Percentiles rank a stretch among this genome's conserved stretches.
These are phyloP conservation scores for Cystobasidiaceae sp. DNA, from an alignment of 1,284 basidiomycete genomes.

Conservation along the genomic window DNA sequence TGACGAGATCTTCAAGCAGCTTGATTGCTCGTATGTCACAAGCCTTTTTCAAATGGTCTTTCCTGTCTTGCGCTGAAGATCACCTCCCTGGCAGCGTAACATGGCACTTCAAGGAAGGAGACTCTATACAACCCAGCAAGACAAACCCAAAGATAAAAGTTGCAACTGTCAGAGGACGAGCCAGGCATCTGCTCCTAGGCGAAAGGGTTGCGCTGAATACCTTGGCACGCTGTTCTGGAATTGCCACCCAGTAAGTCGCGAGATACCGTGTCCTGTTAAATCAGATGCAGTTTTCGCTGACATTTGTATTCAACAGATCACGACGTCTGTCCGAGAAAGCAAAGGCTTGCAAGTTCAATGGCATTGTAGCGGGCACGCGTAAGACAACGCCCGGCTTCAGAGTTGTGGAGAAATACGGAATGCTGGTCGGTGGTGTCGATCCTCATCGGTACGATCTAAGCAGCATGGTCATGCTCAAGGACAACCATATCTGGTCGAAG, in stretches of 20 bases:
- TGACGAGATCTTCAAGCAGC: constrained; percentile 82
- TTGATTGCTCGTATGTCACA: constrained; percentile 85
- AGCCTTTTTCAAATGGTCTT: no score
- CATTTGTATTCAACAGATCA: constrained; percentile 55
- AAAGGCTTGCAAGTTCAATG: constrained; percentile 69
- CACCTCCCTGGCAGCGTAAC: constrained; percentile 60
- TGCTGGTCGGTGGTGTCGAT: constrained; percentile 96
- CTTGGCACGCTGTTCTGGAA: constrained; percentile 90
- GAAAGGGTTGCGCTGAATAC: constrained; percentile 93
- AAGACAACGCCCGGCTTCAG: constrained; percentile 99
- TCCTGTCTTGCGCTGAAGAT: background rate
- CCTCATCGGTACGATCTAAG: constrained; percentile 93
- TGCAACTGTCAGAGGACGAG: constrained; percentile 85
- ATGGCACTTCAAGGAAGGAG: constrained; percentile 87
- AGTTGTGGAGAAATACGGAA: constrained; percentile 93
- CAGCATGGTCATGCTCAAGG: constrained; percentile 99
- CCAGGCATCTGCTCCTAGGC: constrained; percentile 80
- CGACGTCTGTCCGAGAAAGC: constrained; percentile 76
- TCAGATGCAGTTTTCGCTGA: background rate
- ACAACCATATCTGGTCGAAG: constrained; percentile 98
- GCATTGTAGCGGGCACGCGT: constrained; percentile 88
- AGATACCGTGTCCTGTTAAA: background rate
- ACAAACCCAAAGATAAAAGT: constrained; percentile 56
- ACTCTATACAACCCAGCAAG: constrained; percentile 67
- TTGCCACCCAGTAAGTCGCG: constrained; percentile 80